Percentiles rank a stretch among this genome's conserved stretches.
Evolutionary conservation across 208 protist genomes (phyloP).

Genomic region (Crithidia mellificae): DNA sequence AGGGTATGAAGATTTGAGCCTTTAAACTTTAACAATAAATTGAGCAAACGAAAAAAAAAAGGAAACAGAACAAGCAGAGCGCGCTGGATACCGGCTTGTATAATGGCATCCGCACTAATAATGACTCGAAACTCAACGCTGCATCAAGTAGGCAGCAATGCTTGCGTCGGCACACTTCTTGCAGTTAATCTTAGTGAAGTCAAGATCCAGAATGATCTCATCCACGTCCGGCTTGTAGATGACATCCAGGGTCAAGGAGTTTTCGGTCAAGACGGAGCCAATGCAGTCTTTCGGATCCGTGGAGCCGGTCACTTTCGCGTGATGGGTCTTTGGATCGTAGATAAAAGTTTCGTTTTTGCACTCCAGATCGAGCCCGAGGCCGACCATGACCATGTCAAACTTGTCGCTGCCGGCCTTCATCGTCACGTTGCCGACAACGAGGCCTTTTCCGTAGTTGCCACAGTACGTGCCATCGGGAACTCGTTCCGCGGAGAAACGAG

Average conservation of each 20-base stretch:
- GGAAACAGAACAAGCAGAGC: neutral
- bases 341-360: conserved; percentile 71
- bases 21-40: neutral
- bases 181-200: conserved; percentile 51
- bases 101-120: neutral
- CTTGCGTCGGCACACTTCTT: conserved; percentile 32
- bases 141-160: neutral
- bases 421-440: conserved; percentile 54
- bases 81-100: neutral
- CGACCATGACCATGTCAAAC: conserved; percentile 60
- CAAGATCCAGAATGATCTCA: conserved; percentile 56
- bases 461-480: conserved; percentile 52
- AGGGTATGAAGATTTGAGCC: neutral
- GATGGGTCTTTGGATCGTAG: conserved; percentile 56
- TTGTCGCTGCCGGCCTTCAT: conserved; percentile 11
- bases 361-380: conserved; percentile 35
- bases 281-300: conserved; percentile 69
- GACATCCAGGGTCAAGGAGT: conserved; percentile 44
- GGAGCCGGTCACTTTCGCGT: conserved; percentile 33
- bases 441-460: conserved; percentile 45
- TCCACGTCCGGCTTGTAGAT: conserved; percentile 48
- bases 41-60: neutral
- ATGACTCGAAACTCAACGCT: neutral
- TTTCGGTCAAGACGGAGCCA: conserved; percentile 47
- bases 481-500: conserved; percentile 4